Conservation (phyloP, 73 alveolate genomes). For the Stentor coeruleus region DNA sequence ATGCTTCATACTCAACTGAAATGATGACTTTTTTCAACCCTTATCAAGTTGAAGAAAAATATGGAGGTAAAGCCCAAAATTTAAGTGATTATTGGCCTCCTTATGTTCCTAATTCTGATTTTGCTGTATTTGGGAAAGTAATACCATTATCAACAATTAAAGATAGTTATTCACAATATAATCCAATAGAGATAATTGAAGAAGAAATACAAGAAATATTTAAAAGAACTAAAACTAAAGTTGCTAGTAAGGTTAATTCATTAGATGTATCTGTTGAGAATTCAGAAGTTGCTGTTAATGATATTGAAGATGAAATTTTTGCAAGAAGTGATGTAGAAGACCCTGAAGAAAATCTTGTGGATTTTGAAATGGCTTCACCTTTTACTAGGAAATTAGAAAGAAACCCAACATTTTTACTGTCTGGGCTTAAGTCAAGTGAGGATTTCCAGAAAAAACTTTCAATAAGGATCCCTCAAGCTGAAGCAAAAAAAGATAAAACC, state of each 20-base stretch:
- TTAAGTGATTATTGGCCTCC: slow-evolving; percentile 21
- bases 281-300: background rate
- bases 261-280: background rate
- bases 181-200: background rate
- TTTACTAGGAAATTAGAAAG: background rate
- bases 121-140: background rate
- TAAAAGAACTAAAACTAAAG: too few relatives aligned
- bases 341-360: background rate
- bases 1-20: background rate
- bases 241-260: background rate
- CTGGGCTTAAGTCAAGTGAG: background rate
- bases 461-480: background rate
- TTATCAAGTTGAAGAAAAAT: slow-evolving; percentile 23
- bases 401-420: background rate
- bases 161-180: background rate
- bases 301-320: background rate
- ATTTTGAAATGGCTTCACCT: background rate
- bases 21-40: slow-evolving; percentile 19
- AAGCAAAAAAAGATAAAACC: background rate
- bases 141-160: background rate
- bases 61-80: slow-evolving; percentile 29
- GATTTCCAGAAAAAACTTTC: background rate
- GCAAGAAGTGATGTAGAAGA: background rate
- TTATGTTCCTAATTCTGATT: background rate
- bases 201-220: background rate